These are phyloP conservation scores for Phellopilus nigrolimitatus DNA, from an alignment of 1,284 basidiomycete species.

Conservation along the genomic window DNA sequence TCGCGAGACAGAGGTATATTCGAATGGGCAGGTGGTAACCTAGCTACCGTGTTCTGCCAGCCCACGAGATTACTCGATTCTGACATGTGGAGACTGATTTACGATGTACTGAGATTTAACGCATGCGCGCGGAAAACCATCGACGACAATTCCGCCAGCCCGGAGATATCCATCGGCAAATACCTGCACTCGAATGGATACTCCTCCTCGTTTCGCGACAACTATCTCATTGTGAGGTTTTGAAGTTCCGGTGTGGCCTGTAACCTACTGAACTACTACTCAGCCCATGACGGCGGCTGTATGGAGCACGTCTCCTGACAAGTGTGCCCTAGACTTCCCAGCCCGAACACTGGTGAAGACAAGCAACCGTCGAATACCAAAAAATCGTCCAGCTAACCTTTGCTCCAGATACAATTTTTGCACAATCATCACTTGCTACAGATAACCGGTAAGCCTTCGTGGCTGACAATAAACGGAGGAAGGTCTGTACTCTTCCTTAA, in stretches of 20 bases:
- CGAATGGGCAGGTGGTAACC: slow-evolving; percentile 71
- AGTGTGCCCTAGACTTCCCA: slow-evolving; percentile 69
- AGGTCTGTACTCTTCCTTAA: slow-evolving; percentile 40
- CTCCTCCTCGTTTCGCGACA: slow-evolving; percentile 63
- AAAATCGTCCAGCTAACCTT: not conserved
- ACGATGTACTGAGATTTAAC: slow-evolving; percentile 78
- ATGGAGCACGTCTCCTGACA: slow-evolving; percentile 77
- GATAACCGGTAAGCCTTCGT: slow-evolving; percentile 68
- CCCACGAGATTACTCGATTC: slow-evolving; percentile 56
- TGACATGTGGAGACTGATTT: slow-evolving; percentile 70
- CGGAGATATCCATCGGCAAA: slow-evolving; percentile 58
- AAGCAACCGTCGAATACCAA: not conserved
- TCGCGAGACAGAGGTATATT: slow-evolving; percentile 63
- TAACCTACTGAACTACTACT: slow-evolving; percentile 6
- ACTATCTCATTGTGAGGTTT: slow-evolving; percentile 71
- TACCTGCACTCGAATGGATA: slow-evolving; percentile 67
- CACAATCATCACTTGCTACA: slow-evolving; percentile 80
- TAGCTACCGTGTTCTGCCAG: slow-evolving; percentile 65
- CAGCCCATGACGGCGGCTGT: slow-evolving; percentile 81
- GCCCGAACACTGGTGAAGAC: slow-evolving; percentile 57
- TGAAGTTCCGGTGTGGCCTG: not conserved
- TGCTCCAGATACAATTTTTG: slow-evolving; percentile 60
- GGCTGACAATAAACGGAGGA: slow-evolving; percentile 74
- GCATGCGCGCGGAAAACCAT: slow-evolving; percentile 51
- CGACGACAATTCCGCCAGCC: slow-evolving; percentile 24